Base-by-base conservation (phyloP, 371 early-diverging fungal genomes). In the Saksenaea vasiformis region DNA sequence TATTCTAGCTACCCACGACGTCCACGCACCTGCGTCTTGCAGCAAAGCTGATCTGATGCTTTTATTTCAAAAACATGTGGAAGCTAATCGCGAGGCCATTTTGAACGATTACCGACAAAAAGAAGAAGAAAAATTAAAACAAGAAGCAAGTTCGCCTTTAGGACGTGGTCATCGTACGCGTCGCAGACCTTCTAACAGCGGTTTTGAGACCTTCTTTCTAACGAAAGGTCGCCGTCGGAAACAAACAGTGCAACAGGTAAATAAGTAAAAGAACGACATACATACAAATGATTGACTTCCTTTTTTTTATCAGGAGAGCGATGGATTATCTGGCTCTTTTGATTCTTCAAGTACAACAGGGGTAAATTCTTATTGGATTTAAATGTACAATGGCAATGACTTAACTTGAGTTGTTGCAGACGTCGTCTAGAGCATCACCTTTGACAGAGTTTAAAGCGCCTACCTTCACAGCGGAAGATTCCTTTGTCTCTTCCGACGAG, bases 1-100 rank as follows among this genome's bases (percentile, higher is more conserved):
- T 9, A 67, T 67, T 54, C 58, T 67, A 5, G 39, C 47, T n/a
- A 15, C 58, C 5, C 36, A 67, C 58, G 22, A 54, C 26, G 35
- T 67, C 34, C 15, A 44, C 7, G 36, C 51, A 0, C 51, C 57
- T 8, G 13, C 35, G 1, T 28, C 51, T 3, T 14, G 39, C 31
- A 67, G 31, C 9, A 60, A 56, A 27, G 26, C 47, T 0, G 67
- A 67, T 5, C 15, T 67, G 22, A 53, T 67, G 14, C 26, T n/a
- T 10, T 26, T 67, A 14, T 67, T 62, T 19, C 56, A 62, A 17
- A 26, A 39, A 5, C 58, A 67, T 31, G 54, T 67, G 3, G 34
- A 26, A 15, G 36, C 54, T 17, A 19, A 53, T 17, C 35, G 54
- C 11, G 58, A 58, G 15, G 35, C 17, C 7, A 57, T 67, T 5